Evolutionary conservation across 2,329 filamentous ascomycete species (phyloP), one percentile per base, ranked within the genome.

Genomic region (Sclerotiophoma versabilis): DNA sequence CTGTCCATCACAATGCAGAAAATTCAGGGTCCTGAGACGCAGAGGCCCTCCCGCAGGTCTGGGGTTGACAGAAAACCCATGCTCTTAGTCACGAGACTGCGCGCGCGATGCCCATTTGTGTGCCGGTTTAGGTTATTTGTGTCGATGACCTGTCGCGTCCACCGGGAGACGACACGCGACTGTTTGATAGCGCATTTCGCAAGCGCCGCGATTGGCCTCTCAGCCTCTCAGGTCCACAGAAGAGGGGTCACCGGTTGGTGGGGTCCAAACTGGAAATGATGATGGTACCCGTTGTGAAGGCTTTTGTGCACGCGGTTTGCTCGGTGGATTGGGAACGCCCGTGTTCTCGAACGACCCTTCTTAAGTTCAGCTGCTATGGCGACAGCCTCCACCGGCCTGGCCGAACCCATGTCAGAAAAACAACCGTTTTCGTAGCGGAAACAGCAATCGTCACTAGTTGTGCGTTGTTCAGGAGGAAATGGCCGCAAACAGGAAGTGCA

Each of bases 181-280:
- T 57, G 47, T 59, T 62, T 57, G 52, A 52, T 56, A 42, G 59
- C 57, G 59, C 53, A 49, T 44, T 57, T 60, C 34, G 55, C 65
- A 72, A 68, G 69, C 69, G 68, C 66, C 60, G 56, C 62, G 55
- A 62, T 61, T 65, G 62, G 69, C 65, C 65, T 63, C 60, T 60
- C 62, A 62, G 69, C 60, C 63, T 62, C 63, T 69, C 59, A 60
- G 68, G 57, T 54, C 57, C 66, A 65, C 65, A 59, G 60, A 66
- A 58, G 70, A 74, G 68, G 73, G 70, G 69, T 68, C 62, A 63
- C 64, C 55, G 62, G 63, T 61, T 70, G 66, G 72, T 71, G 71
- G 71, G 70, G 71, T 71, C 65, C 59, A 54, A 60, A 58, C 62
- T 49, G 38, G 45, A 54, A 54, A 49, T 54, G 34, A 49, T 54